phyloP scores from a whole-genome alignment of 805 yeast genomes.

The Yarrowia keelungensis region DNA sequence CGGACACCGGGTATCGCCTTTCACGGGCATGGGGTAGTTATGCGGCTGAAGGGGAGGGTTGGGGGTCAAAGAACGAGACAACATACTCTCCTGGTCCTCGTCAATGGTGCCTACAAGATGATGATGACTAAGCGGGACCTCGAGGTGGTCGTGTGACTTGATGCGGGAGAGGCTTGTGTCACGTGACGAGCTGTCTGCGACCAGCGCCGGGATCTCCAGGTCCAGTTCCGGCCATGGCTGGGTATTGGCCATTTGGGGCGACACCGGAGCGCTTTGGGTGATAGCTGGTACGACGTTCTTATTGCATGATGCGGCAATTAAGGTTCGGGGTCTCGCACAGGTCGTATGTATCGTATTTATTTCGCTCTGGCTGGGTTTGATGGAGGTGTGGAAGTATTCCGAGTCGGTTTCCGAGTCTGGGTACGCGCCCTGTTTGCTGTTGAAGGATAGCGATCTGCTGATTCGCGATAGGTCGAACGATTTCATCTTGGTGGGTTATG shows the following conservation, averaged over 20 bases:
- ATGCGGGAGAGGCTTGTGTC: constrained; percentile 4
- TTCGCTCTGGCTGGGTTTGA: constrained; percentile 13
- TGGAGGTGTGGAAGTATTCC: constrained; percentile 22
- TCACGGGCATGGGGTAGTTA: constrained; percentile 22
- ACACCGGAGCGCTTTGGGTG: not conserved
- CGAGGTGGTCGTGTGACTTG: constrained; percentile 27
- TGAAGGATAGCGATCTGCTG: constrained; percentile 21
- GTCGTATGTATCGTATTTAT: constrained; percentile 21
- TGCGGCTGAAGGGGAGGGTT: not conserved
- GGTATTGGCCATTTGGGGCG: constrained; percentile 7
- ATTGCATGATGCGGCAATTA: constrained; percentile 30
- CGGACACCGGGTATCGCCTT: not conserved
- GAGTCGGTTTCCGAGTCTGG: constrained; percentile 4
- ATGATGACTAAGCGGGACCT: not conserved
- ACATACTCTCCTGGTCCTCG: constrained; percentile 16
- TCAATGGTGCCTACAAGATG: constrained; percentile 13
- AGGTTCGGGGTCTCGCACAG: constrained; percentile 22
- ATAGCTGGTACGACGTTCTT: not conserved
- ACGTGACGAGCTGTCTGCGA: constrained; percentile 7
- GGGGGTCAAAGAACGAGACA: constrained; percentile 6
- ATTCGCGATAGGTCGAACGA: constrained; percentile 11
- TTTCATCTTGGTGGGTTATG: not conserved
- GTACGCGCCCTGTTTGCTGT: constrained; percentile 2
- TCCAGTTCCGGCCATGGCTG: constrained; percentile 24
- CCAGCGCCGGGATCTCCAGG: constrained; percentile 10